A percentile compares a stretch with the other conserved stretches of the same genome.
phyloP scores from a whole-genome alignment of 1,284 basidiomycete species.

The Microbotryum saponariae region DNA sequence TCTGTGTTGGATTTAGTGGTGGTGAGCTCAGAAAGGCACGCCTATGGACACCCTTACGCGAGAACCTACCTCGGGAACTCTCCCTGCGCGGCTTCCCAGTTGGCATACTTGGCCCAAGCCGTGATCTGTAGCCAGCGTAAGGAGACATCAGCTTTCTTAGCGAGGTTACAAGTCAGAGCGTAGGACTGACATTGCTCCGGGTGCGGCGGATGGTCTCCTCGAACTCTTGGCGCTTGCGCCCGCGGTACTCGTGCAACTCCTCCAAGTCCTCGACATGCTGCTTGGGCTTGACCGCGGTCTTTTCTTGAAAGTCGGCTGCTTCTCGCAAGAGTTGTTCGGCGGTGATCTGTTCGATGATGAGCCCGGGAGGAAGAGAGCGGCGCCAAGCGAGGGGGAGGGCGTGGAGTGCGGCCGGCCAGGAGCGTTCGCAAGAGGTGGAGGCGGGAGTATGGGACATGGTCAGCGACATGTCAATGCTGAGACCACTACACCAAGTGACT shows the following conservation, averaged over 20 bases:
- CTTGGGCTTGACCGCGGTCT: slow-evolving; percentile 79
- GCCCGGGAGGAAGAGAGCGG: not conserved
- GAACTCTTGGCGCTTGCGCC: slow-evolving; percentile 89
- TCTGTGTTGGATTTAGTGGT: slow-evolving; percentile 25
- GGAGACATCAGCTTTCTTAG: not conserved
- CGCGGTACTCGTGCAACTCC: slow-evolving; percentile 91
- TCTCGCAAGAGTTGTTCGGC: slow-evolving; percentile 96
- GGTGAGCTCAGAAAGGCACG: not conserved
- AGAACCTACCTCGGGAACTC: slow-evolving; percentile 63
- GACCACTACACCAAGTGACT: slow-evolving; percentile 25
- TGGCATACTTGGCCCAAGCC: slow-evolving; percentile 56
- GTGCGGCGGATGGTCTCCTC: slow-evolving; percentile 91
- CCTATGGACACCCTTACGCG: too few species aligned
- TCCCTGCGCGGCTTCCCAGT: slow-evolving; percentile 86
- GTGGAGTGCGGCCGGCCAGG: not conserved
- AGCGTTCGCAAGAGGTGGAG: not conserved
- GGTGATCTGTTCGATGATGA: slow-evolving; percentile 59
- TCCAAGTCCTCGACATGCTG: slow-evolving; percentile 95
- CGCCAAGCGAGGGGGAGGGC: not conserved
- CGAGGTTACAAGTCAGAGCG: not conserved
- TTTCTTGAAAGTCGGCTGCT: slow-evolving; percentile 95
- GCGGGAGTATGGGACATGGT: not conserved
- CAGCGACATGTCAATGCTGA: not conserved
- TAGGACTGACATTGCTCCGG: slow-evolving; percentile 65
- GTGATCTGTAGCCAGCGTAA: slow-evolving; percentile 36